Evolutionary conservation across 768 basidiomycete species (phyloP).

Genomic region (Leucosporidium yakuticum): DNA sequence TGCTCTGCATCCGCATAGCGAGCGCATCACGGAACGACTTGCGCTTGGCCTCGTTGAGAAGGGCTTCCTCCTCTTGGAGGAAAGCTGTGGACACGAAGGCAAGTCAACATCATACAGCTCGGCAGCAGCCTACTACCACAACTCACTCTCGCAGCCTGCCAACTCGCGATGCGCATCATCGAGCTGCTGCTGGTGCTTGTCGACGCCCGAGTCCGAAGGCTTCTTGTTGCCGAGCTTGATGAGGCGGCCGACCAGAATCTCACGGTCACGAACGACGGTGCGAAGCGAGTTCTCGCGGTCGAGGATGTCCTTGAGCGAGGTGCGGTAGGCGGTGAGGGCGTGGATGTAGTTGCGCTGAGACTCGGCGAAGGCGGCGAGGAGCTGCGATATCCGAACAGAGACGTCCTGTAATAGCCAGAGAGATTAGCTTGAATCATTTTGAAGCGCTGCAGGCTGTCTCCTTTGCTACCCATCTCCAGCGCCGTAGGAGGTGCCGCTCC

Average conservation of each 20-base stretch:
- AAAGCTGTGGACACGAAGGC: constrained; percentile 1
- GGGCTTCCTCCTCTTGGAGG: constrained; percentile 35
- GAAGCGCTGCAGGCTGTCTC: too few species aligned
- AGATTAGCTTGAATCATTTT: too few species aligned
- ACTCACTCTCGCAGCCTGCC: constrained; percentile 36
- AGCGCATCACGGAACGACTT: constrained; percentile 37
- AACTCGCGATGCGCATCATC: constrained; percentile 38
- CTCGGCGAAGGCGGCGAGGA: constrained; percentile 29
- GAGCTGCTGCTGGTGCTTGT: constrained; percentile 31
- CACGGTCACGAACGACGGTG: constrained; percentile 38
- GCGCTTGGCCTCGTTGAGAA: constrained; percentile 34
- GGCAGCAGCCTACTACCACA: neutral
- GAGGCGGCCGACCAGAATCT: constrained; percentile 39
- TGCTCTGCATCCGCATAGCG: constrained; percentile 33
- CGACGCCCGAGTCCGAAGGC: constrained; percentile 23
- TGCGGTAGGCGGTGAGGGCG: constrained; percentile 34
- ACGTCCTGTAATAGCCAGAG: constrained; percentile 17
- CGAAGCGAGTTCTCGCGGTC: constrained; percentile 35
- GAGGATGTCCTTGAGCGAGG: constrained; percentile 36
- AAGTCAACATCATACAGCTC: neutral
- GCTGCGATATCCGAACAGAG: constrained; percentile 29
- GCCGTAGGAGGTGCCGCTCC: too few species aligned
- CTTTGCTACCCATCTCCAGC: too few species aligned
- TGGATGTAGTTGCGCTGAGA: constrained; percentile 35
- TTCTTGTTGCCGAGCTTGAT: constrained; percentile 39